Evolutionary conservation across 2,329 filamentous ascomycete genomes (phyloP).

Genomic region (Paramyrothecium sp.): DNA sequence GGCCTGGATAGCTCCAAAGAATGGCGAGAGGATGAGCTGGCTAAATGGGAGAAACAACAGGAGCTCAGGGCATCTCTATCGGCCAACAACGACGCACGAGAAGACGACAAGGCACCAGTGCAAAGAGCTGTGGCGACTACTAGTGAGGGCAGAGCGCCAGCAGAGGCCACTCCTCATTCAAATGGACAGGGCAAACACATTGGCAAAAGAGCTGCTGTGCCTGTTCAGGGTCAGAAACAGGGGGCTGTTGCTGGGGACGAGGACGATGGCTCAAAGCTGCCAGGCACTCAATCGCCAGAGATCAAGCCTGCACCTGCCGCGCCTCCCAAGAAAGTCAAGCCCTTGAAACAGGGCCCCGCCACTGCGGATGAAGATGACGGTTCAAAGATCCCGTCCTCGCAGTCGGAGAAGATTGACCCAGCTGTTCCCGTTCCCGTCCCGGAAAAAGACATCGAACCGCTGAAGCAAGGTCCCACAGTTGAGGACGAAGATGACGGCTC

Average conservation of each 20-base stretch:
- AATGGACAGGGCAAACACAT: neutral
- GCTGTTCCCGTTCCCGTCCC: neutral
- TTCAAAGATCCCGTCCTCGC: slow-evolving; percentile 28
- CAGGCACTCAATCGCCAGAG: slow-evolving; percentile 28
- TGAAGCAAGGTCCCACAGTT: neutral
- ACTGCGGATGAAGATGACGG: slow-evolving; percentile 18
- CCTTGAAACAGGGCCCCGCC: neutral
- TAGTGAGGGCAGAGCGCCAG: neutral
- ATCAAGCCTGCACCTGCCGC: slow-evolving; percentile 13
- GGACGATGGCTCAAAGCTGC: slow-evolving; percentile 24
- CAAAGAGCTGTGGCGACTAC: neutral
- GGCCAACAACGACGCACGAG: neutral
- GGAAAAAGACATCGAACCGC: neutral
- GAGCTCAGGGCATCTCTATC: neutral
- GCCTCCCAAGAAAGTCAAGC: neutral
- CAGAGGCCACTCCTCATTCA: no score
- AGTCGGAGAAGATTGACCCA: slow-evolving; percentile 25
- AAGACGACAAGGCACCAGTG: neutral
- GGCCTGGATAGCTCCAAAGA: slow-evolving; percentile 44
- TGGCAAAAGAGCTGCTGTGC: slow-evolving; percentile 14
- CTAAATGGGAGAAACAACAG: slow-evolving; percentile 38
- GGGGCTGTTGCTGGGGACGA: slow-evolving; percentile 8
- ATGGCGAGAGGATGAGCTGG: slow-evolving; percentile 41
- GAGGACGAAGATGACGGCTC: slow-evolving; percentile 22
- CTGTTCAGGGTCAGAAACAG: slow-evolving; percentile 1